Evolutionary conservation across 768 basidiomycete species (phyloP).

Genomic region (Suillus bovinus): DNA sequence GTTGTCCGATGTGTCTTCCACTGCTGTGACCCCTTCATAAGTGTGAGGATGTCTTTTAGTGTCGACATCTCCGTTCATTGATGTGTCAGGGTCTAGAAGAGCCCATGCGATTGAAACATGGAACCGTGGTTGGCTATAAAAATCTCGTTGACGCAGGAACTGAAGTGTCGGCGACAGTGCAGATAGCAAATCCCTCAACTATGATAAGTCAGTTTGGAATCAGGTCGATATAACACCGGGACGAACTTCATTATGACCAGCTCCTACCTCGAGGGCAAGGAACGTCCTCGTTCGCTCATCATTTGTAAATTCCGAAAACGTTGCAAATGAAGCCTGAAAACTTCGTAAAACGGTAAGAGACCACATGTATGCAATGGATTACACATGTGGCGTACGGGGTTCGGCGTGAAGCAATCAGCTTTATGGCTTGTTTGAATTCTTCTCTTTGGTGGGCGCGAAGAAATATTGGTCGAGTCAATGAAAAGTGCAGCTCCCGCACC

Average conservation of each 20-base stretch:
- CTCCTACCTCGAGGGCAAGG: constrained; percentile 78
- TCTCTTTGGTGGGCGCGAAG: constrained; percentile 79
- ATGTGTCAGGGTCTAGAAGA: constrained; percentile 45
- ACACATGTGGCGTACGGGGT: constrained; percentile 40
- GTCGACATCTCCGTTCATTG: neutral
- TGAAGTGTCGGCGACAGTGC: constrained; percentile 59
- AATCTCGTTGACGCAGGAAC: constrained; percentile 69
- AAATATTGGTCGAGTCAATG: constrained; percentile 80
- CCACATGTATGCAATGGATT: constrained; percentile 6
- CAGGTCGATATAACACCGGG: neutral
- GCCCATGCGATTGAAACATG: constrained; percentile 92
- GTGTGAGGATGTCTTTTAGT: neutral
- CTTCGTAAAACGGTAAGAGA: constrained; percentile 38
- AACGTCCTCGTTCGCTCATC: constrained; percentile 84
- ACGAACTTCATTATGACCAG: constrained; percentile 75
- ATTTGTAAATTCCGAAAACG: constrained; percentile 70
- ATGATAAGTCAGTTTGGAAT: constrained; percentile 12
- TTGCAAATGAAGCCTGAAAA: constrained; percentile 71
- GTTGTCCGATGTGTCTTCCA: constrained; percentile 1
- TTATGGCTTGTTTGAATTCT: constrained; percentile 65
- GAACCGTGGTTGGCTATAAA: constrained; percentile 80
- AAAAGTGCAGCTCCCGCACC: constrained; percentile 70
- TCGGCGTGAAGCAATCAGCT: constrained; percentile 45
- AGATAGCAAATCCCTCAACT: constrained; percentile 62
- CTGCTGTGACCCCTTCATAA: neutral